phyloP scores from a whole-genome alignment of 768 basidiomycete species.

The Cyclocybe cylindracea region DNA sequence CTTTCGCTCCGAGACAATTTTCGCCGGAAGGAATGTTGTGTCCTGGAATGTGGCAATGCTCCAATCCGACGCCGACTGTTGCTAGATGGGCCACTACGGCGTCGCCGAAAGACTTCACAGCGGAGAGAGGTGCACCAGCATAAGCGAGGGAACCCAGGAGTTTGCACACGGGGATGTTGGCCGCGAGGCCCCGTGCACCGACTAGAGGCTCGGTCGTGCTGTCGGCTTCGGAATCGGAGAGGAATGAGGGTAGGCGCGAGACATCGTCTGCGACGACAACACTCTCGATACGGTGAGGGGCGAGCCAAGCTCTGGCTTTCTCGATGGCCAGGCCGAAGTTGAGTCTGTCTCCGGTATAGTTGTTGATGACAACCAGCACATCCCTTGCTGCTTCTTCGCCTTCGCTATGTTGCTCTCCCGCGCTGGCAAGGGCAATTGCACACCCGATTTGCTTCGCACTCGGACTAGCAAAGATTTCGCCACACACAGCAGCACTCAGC shows the following conservation, averaged over 20 bases:
- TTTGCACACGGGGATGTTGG: slow-evolving; percentile 55
- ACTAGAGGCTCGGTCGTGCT: slow-evolving; percentile 30
- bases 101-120: slow-evolving; percentile 35
- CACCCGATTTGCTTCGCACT: slow-evolving; percentile 54
- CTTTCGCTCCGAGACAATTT: slow-evolving; percentile 19
- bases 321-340: slow-evolving; percentile 61
- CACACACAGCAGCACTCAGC: slow-evolving; percentile 56
- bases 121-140: slow-evolving; percentile 32
- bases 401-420: slow-evolving; percentile 5
- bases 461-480: slow-evolving; percentile 64
- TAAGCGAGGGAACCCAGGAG: slow-evolving; percentile 54
- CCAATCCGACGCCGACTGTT: slow-evolving; percentile 44
- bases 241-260: slow-evolving; percentile 28
- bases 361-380: slow-evolving; percentile 43
- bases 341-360: slow-evolving; percentile 57
- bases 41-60: slow-evolving; percentile 60
- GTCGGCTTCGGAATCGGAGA: too few species aligned
- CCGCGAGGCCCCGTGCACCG: slow-evolving; percentile 49
- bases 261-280: slow-evolving; percentile 61
- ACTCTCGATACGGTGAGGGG: slow-evolving; percentile 36
- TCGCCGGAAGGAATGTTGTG: slow-evolving; percentile 21
- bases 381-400: slow-evolving; percentile 19
- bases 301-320: slow-evolving; percentile 40
- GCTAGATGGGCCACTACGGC: slow-evolving; percentile 31
- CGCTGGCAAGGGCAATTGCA: neutral